Percentiles rank a stretch among this genome's conserved stretches.
phyloP scores from a whole-genome alignment of 2,329 filamentous ascomycete genomes.

The Orbilia blumenaviensis region DNA sequence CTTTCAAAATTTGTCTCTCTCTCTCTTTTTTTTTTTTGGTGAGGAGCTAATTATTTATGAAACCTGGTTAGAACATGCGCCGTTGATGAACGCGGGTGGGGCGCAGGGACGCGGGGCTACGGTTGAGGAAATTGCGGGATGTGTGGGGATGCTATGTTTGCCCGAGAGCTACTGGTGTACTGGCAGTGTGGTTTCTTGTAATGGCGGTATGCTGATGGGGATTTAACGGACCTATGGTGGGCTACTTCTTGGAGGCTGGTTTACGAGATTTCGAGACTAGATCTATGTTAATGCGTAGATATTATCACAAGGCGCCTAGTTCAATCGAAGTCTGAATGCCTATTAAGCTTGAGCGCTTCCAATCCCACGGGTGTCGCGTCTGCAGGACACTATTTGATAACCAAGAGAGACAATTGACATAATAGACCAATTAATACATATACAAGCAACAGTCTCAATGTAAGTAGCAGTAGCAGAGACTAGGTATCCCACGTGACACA shows the following conservation, averaged over 20 bases:
- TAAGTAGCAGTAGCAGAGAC: too few species aligned
- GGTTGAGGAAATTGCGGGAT: slow-evolving; percentile 75
- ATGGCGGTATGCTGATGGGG: slow-evolving; percentile 76
- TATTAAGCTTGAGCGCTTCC: too few species aligned
- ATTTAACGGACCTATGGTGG: neutral
- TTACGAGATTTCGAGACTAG: neutral
- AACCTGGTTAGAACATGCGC: slow-evolving; percentile 64
- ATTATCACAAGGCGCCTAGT: too few species aligned
- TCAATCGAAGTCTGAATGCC: too few species aligned
- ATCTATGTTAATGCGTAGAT: too few species aligned
- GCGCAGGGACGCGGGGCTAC: slow-evolving; percentile 72
- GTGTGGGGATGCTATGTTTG: slow-evolving; percentile 78
- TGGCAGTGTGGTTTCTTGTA: slow-evolving; percentile 80
- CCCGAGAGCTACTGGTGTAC: slow-evolving; percentile 79
- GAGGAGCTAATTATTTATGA: slow-evolving; percentile 60
- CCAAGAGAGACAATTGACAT: too few species aligned
- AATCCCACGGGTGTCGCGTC: too few species aligned
- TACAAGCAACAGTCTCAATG: too few species aligned
- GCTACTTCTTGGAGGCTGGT: neutral
- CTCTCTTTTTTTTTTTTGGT: neutral
- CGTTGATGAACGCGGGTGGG: slow-evolving; percentile 65
- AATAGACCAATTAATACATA: too few species aligned
- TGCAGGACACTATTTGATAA: too few species aligned
- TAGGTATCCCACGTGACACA: neutral
- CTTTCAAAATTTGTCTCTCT: neutral